Conservation (phyloP, 1,139 yeast genomes). For the Hyphopichia burtonii region DNA sequence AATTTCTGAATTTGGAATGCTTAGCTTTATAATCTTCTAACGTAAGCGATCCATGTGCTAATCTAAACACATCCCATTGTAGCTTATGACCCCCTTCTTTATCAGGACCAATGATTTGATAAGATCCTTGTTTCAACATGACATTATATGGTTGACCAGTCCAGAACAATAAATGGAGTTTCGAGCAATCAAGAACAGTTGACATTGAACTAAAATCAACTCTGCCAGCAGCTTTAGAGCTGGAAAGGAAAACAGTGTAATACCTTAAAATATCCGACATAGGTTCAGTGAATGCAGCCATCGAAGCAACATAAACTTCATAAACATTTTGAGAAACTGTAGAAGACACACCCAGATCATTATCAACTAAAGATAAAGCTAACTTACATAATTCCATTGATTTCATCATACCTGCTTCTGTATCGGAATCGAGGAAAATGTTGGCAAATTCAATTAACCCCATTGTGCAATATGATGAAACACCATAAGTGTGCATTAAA, state of each 20-base stretch:
- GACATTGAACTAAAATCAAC: conserved; percentile 10
- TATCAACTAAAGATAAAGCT: conserved; percentile 39
- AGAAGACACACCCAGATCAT: conserved; percentile 32
- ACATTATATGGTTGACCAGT: conserved; percentile 15
- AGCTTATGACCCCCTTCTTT: not conserved
- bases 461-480: conserved; percentile 25
- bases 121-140: conserved; percentile 4
- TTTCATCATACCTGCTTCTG: conserved; percentile 24
- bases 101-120: not conserved
- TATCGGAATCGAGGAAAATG: conserved; percentile 35
- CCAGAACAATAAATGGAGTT: conserved; percentile 15
- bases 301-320: conserved; percentile 40
- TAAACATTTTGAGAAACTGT: conserved; percentile 42
- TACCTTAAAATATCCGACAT: conserved; percentile 33
- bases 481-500: conserved; percentile 25
- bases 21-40: conserved; percentile 13
- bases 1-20: not conserved
- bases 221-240: conserved; percentile 15
- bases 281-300: conserved; percentile 49
- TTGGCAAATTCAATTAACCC: conserved; percentile 35
- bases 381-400: conserved; percentile 31
- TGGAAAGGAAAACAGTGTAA: conserved; percentile 23
- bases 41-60: conserved; percentile 17
- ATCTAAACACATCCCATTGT: conserved; percentile 10
- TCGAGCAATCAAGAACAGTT: conserved; percentile 15